A percentile compares a stretch with the other conserved stretches of the same genome.
Evolutionary conservation across 495 filamentous ascomycete species (phyloP).

Genomic region (Chaetomidium leptoderma): DNA sequence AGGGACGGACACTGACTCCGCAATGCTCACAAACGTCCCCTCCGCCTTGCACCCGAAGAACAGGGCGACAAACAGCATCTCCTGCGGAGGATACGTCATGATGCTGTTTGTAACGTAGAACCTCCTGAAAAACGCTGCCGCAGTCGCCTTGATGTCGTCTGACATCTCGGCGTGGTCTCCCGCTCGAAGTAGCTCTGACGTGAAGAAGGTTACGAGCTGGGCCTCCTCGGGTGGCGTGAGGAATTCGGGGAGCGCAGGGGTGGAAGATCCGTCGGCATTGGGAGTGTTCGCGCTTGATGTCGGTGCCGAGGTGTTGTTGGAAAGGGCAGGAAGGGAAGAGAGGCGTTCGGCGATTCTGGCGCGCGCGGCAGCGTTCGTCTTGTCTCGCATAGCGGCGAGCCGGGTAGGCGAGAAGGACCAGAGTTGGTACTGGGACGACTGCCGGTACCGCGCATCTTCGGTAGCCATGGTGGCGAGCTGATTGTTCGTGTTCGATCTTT

Average conservation of each 20-base stretch:
- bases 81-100: slow-evolving; percentile 89
- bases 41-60: slow-evolving; percentile 93
- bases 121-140: slow-evolving; percentile 83
- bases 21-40: slow-evolving; percentile 68
- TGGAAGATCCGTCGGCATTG: slow-evolving; percentile 28
- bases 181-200: slow-evolving; percentile 65
- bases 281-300: slow-evolving; percentile 35
- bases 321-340: slow-evolving; percentile 9
- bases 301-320: slow-evolving; percentile 31
- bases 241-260: slow-evolving; percentile 58
- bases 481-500: background rate
- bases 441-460: slow-evolving; percentile 89
- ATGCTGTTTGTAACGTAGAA: slow-evolving; percentile 93
- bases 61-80: slow-evolving; percentile 78
- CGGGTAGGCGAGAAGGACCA: slow-evolving; percentile 87
- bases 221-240: slow-evolving; percentile 76
- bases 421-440: slow-evolving; percentile 80
- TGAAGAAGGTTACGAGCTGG: slow-evolving; percentile 74
- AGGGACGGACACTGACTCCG: slow-evolving; percentile 47
- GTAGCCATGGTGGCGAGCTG: slow-evolving; percentile 39
- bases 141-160: slow-evolving; percentile 81
- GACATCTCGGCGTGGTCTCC: slow-evolving; percentile 73
- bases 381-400: slow-evolving; percentile 62
- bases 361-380: slow-evolving; percentile 70
- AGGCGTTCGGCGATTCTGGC: slow-evolving; percentile 58